phyloP scores from a whole-genome alignment of 2,329 filamentous ascomycete genomes.

The Aureobasidium vineae region DNA sequence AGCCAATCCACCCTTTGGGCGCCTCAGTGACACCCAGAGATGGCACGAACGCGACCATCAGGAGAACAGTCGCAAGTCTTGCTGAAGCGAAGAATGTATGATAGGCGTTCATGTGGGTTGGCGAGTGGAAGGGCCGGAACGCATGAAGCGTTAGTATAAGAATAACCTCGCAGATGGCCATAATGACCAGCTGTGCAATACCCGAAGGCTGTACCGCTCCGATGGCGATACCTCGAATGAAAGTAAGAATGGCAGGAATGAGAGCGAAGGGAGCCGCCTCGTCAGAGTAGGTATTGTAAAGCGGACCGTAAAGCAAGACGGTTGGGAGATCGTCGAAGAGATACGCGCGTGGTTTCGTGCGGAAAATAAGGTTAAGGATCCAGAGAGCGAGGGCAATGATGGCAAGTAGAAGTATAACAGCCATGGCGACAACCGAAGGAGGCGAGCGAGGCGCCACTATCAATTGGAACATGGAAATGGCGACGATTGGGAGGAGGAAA shows the following conservation, averaged over 20 bases:
- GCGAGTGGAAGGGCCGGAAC: constrained; percentile 83
- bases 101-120: constrained; percentile 97
- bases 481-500: constrained; percentile 81
- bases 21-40: constrained; percentile 74
- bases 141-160: constrained; percentile 82
- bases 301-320: constrained; percentile 81
- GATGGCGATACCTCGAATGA: constrained; percentile 84
- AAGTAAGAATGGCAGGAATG: constrained; percentile 78
- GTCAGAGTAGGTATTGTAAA: constrained; percentile 98
- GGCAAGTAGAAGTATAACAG: constrained; percentile 69
- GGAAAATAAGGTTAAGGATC: constrained; percentile 76
- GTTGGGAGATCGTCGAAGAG: constrained; percentile 93
- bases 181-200: constrained; percentile 85
- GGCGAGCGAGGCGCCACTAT: constrained; percentile 70
- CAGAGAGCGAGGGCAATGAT: constrained; percentile 73
- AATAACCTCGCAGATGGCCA: constrained; percentile 93
- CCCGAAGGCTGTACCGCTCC: constrained; percentile 91
- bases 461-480: constrained; percentile 87
- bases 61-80: constrained; percentile 64
- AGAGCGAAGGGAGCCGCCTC: constrained; percentile 87
- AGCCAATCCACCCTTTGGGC: constrained; percentile 91
- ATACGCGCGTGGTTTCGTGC: constrained; percentile 76
- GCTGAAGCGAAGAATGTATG: constrained; percentile 80
- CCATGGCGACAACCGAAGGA: constrained; percentile 68
- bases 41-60: constrained; percentile 70